Base-by-base conservation (phyloP, 768 basidiomycete genomes). In the Xerocomus potaroensis region DNA sequence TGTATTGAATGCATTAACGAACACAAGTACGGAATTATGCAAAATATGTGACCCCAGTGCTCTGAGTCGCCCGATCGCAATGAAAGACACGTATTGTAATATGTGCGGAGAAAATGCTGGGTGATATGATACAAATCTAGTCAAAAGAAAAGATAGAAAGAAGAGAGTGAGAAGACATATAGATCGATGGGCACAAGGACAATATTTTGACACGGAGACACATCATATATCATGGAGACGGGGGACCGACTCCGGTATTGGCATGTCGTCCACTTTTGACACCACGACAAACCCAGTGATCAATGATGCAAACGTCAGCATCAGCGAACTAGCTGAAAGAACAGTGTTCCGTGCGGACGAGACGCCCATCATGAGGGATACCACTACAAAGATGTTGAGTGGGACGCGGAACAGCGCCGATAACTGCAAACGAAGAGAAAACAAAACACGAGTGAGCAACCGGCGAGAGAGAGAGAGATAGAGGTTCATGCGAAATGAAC, bases 361-460 rank as follows among this genome's bases (percentile, higher is more conserved):
- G 18, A 84, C 80, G 3, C 84, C 85, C 2, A 79, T 84, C 55
- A 87, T 63, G 23, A 87, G 72, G 1, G 84, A 79, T 14, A 80
- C 72, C 32, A 84, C 81, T 26, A 87, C 86, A 50, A 88, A 87
- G 5, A 83, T 53, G 62, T 87, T 87, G 39, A 88, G 72, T 2
- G 86, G 85, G 5, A 87, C 83, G 8, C 86, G 78, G 69, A 87
- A 86, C 6, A 88, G 67, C 2, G 84, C 76, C 1, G 83, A 81
- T 6, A 86, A 65, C 84, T 86, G 51, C 31, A 18, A 16, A 8
- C 7, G 4, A 27, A 21, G n/a, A 24, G 4, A 24, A 6, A 4
- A 32, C 2, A 18, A 37, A 15, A 22, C 24, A 8, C 47, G 14
- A 47, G 42, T 10, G 24, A n/a, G n/a, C n/a, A n/a, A n/a, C n/a